A percentile compares a stretch with the other conserved stretches of the same genome.
Conservation (phyloP, 495 filamentous ascomycete genomes). For the Hypoxylon lienhwacheense region DNA sequence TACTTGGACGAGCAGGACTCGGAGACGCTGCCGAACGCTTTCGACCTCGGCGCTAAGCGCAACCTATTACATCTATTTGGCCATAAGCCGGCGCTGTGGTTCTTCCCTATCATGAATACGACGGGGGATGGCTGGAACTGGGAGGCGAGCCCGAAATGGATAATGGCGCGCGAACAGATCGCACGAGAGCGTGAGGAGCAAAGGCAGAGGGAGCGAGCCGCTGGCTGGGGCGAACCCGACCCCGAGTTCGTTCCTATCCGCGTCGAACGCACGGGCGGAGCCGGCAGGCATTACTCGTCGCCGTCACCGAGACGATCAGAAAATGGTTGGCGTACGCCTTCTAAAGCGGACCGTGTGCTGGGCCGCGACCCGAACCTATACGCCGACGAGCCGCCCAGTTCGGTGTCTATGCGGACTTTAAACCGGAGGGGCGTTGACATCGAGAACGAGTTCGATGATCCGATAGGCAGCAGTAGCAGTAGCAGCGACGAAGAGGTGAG, state of each 20-base stretch:
- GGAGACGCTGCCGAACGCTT: constrained; percentile 85
- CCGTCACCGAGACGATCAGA: constrained; percentile 1
- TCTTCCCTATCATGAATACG: constrained; percentile 78
- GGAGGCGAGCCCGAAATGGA: constrained; percentile 77
- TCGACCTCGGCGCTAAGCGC: constrained; percentile 77
- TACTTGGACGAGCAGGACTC: constrained; percentile 88
- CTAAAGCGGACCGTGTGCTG: constrained; percentile 54
- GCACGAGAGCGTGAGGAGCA: constrained; percentile 62
- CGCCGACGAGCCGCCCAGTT: constrained; percentile 42
- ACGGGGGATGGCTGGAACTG: constrained; percentile 93
- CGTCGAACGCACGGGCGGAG: constrained; percentile 23
- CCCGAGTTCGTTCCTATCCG: constrained; percentile 12
- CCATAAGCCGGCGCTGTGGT: constrained; percentile 66
- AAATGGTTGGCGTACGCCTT: constrained; percentile 40
- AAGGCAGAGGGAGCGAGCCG: constrained; percentile 56
- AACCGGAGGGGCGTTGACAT: constrained; percentile 42
- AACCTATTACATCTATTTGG: constrained; percentile 90
- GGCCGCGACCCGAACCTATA: constrained; percentile 54
- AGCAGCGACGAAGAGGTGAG: constrained; percentile 31
- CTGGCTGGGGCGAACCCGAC: constrained; percentile 55
- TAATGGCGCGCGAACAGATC: constrained; percentile 65
- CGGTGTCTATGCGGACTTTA: constrained; percentile 48
- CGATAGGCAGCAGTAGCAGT: constrained; percentile 30
- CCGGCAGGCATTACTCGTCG: constrained; percentile 40
- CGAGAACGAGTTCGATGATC: constrained; percentile 38